Evolutionary conservation across 768 basidiomycete genomes (phyloP).

Genomic region (Tulasnella sp.): DNA sequence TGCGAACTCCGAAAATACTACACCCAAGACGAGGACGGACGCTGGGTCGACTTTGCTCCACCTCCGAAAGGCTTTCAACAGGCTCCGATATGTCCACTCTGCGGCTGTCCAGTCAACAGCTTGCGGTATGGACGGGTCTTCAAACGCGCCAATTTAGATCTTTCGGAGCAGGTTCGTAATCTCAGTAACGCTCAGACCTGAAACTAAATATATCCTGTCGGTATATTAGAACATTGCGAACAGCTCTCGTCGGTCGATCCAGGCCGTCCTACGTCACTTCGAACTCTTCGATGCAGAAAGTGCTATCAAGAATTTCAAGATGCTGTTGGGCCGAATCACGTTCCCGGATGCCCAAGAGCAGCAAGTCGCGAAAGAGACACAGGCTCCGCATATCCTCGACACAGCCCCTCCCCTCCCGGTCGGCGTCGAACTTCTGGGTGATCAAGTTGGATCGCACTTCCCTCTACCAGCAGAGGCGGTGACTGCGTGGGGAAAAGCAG

Average conservation of each 20-base stretch:
- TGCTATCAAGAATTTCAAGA: not conserved
- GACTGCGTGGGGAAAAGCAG: conserved; percentile 31
- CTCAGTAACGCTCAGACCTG: no score
- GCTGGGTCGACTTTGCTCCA: conserved; percentile 35
- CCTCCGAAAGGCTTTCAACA: conserved; percentile 32
- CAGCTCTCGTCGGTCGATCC: not conserved
- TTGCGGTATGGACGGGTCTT: conserved; percentile 49
- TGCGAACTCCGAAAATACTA: conserved; percentile 45
- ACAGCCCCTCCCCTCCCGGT: conserved; percentile 1
- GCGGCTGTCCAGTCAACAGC: conserved; percentile 44
- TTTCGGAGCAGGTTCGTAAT: conserved; percentile 39
- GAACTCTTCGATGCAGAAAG: not conserved
- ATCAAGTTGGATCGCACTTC: not conserved
- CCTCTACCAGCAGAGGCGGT: not conserved
- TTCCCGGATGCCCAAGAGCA: not conserved
- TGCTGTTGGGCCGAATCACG: not conserved
- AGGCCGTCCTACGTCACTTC: not conserved
- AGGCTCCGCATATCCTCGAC: not conserved
- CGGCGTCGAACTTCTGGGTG: not conserved
- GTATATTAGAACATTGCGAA: conserved; percentile 9
- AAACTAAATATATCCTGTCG: no score
- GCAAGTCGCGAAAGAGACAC: no score
- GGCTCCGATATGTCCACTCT: conserved; percentile 51
- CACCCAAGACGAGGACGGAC: conserved; percentile 27
- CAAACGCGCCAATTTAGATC: conserved; percentile 53